phyloP scores from a whole-genome alignment of 495 filamentous ascomycete species.

The Annulohypoxylon stygium region DNA sequence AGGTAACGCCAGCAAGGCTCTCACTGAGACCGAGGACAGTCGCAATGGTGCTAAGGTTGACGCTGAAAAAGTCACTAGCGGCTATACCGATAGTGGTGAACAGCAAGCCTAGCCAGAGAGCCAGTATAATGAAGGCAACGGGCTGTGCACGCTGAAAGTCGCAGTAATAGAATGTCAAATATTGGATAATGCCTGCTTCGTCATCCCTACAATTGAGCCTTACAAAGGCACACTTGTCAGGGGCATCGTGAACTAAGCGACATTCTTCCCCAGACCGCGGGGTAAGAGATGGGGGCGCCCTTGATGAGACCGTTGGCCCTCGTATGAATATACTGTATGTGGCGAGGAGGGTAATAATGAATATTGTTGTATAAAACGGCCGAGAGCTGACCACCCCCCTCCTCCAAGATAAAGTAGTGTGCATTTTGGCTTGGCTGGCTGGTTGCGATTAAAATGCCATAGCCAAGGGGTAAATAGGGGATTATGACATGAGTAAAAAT shows the following conservation, averaged over 20 bases:
- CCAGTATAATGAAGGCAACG: conserved; percentile 80
- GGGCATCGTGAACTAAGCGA: conserved; percentile 78
- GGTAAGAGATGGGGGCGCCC: conserved; percentile 13
- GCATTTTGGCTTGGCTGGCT: conserved; percentile 24
- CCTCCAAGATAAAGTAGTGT: conserved; percentile 19
- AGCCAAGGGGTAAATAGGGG: neutral
- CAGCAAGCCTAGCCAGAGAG: conserved; percentile 87
- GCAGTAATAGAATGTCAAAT: conserved; percentile 95
- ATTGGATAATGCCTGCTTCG: conserved; percentile 89
- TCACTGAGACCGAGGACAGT: conserved; percentile 92
- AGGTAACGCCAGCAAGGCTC: conserved; percentile 95
- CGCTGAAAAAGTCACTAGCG: conserved; percentile 96
- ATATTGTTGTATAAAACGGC: conserved; percentile 54
- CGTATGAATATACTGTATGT: conserved; percentile 51
- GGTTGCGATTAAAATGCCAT: conserved; percentile 28
- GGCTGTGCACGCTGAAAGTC: conserved; percentile 74
- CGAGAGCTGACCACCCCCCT: conserved; percentile 49
- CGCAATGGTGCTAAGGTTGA: conserved; percentile 94
- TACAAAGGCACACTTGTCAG: conserved; percentile 90
- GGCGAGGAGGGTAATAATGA: conserved; percentile 55
- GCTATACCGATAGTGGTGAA: conserved; percentile 99
- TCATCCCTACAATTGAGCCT: conserved; percentile 85
- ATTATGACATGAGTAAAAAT: neutral
- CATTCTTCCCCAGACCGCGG: conserved; percentile 68
- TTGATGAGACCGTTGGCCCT: conserved; percentile 14